phyloP scores from a whole-genome alignment of 2,329 filamentous ascomycete genomes.

The Bipolaris cookei region DNA sequence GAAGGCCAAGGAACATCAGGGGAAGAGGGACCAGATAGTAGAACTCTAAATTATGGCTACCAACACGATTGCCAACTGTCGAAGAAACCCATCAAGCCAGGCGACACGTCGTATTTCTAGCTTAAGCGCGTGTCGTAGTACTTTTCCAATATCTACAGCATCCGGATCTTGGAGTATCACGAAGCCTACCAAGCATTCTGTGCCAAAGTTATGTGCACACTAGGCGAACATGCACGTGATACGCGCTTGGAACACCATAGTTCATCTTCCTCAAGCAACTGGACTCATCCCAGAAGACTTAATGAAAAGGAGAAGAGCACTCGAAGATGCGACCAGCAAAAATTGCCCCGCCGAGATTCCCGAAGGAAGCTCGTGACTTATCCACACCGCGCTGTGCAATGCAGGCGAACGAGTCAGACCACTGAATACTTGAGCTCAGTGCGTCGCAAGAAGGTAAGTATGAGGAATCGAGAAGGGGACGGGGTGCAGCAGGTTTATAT shows the following conservation, averaged over 20 bases:
- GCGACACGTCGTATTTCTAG: no score
- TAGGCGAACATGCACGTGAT: no score
- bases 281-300: constrained; percentile 33
- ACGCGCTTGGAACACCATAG: no score
- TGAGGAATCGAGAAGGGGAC: not conserved
- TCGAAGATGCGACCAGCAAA: constrained; percentile 1
- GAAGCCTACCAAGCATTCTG: not conserved
- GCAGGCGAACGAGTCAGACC: constrained; percentile 35
- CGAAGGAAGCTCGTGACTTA: constrained; percentile 39
- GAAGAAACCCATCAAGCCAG: not conserved
- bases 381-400: constrained; percentile 46
- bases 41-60: not conserved
- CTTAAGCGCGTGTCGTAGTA: no score
- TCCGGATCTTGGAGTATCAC: not conserved
- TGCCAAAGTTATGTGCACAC: no score
- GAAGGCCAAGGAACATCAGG: not conserved
- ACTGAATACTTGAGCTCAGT: constrained; percentile 34
- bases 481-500: not conserved
- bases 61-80: not conserved
- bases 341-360: constrained; percentile 29
- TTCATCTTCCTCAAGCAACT: constrained; percentile 47
- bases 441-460: constrained; percentile 39
- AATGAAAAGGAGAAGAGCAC: constrained; percentile 47
- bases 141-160: no score
- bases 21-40: not conserved